Evolutionary conservation across 2,329 filamentous ascomycete species (phyloP).

Genomic region (Microascus cirrosus): DNA sequence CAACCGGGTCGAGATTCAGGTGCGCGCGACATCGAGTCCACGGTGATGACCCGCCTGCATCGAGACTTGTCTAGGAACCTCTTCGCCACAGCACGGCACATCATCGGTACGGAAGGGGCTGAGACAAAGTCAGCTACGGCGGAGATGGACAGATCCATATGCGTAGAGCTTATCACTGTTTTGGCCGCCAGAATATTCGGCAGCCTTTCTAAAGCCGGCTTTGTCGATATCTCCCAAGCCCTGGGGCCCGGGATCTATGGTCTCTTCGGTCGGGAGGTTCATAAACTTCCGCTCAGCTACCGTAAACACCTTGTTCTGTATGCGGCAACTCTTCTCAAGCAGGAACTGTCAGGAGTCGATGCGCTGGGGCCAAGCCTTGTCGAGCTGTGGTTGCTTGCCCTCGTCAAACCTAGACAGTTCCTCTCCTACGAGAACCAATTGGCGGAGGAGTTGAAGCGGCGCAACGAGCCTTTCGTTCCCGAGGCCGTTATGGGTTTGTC

Average conservation of each 20-base stretch:
- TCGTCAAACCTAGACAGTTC: conserved; percentile 36
- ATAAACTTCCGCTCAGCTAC: conserved; percentile 25
- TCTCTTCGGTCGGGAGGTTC: conserved; percentile 32
- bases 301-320: conserved; percentile 40
- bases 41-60: conserved; percentile 25
- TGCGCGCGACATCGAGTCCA: not conserved
- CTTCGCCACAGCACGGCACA: conserved; percentile 33
- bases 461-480: conserved; percentile 30
- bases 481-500: conserved; percentile 23
- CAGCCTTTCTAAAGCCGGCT: conserved; percentile 30
- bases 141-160: conserved; percentile 16
- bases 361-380: conserved; percentile 31
- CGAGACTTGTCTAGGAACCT: conserved; percentile 32
- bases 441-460: conserved; percentile 30
- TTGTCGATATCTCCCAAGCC: conserved; percentile 30
- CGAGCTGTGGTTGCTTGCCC: conserved; percentile 39
- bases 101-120: conserved; percentile 15
- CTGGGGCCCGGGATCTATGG: conserved; percentile 34
- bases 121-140: conserved; percentile 1
- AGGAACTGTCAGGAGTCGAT: conserved; percentile 32
- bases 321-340: conserved; percentile 34
- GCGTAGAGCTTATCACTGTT: conserved; percentile 30
- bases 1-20: not conserved
- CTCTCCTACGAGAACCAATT: conserved; percentile 38
- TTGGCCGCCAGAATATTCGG: conserved; percentile 34